Conservation (phyloP, 2,329 filamentous ascomycete species). For the Pyrenophora seminiperda region DNA sequence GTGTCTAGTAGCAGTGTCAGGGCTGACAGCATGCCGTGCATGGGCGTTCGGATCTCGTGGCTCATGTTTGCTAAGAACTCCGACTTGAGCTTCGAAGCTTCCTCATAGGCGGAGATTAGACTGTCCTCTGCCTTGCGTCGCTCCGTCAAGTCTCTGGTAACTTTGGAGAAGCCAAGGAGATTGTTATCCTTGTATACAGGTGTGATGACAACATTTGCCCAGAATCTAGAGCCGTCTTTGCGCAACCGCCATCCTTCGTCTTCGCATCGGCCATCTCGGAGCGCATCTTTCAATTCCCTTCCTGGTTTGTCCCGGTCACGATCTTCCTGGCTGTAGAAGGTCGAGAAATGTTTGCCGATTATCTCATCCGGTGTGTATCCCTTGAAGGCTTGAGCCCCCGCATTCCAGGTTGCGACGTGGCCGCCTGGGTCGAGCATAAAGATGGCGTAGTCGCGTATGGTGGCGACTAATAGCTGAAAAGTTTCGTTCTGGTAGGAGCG, state of each 20-base stretch:
- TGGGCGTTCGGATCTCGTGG: conserved; percentile 68
- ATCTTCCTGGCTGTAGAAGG: conserved; percentile 62
- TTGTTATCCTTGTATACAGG: conserved; percentile 59
- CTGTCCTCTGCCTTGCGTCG: conserved; percentile 61
- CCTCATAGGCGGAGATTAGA: conserved; percentile 63
- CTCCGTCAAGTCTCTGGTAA: conserved; percentile 64
- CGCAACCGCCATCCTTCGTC: conserved; percentile 66
- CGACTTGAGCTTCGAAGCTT: conserved; percentile 66
- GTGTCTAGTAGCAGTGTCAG: conserved; percentile 63
- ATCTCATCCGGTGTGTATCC: conserved; percentile 62
- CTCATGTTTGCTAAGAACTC: conserved; percentile 68
- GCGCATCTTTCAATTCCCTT: conserved; percentile 58
- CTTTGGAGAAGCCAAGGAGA: conserved; percentile 64
- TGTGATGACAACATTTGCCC: conserved; percentile 65
- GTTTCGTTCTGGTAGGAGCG: conserved; percentile 56
- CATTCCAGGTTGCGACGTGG: conserved; percentile 64
- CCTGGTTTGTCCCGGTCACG: conserved; percentile 56
- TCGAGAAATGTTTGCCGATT: conserved; percentile 63
- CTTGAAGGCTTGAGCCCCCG: conserved; percentile 61
- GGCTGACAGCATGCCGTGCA: conserved; percentile 66
- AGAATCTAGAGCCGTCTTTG: conserved; percentile 64
- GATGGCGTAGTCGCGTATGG: conserved; percentile 67
- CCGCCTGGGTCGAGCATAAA: conserved; percentile 64
- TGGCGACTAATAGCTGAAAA: conserved; percentile 66
- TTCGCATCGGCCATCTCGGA: conserved; percentile 62